These are phyloP conservation scores for Eutypella sp. DNA, from an alignment of 2,329 filamentous ascomycete genomes.

Conservation along the genomic window DNA sequence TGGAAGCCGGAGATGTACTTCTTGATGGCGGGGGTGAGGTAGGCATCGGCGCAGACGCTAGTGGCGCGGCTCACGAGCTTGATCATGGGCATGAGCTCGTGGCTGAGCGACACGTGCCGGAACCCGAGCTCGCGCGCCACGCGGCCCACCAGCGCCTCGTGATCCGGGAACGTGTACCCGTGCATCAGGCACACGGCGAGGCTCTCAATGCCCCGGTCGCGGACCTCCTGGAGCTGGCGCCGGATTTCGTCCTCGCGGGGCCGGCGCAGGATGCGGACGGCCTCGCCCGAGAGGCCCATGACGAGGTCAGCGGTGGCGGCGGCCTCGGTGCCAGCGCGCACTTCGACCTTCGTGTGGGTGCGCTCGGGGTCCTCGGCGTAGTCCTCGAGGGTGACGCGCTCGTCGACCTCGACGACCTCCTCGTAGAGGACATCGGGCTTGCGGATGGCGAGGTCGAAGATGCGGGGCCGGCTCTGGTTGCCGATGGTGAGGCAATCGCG, in stretches of 20 bases:
- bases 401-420: slow-evolving; percentile 80
- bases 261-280: slow-evolving; percentile 62
- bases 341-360: slow-evolving; percentile 48
- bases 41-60: slow-evolving; percentile 74
- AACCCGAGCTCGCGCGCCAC: slow-evolving; percentile 80
- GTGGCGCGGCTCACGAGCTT: slow-evolving; percentile 72
- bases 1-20: slow-evolving; percentile 73
- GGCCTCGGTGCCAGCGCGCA: slow-evolving; percentile 42
- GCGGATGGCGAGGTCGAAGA: slow-evolving; percentile 83
- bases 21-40: slow-evolving; percentile 72
- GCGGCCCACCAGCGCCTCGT: slow-evolving; percentile 72
- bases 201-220: slow-evolving; percentile 66
- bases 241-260: slow-evolving; percentile 54
- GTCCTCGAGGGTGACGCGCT: slow-evolving; percentile 86
- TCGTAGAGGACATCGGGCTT: slow-evolving; percentile 87
- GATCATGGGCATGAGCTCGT: slow-evolving; percentile 87
- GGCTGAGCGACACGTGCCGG: slow-evolving; percentile 73
- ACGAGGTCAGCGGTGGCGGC: slow-evolving; percentile 54
- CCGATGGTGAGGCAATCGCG: slow-evolving; percentile 84
- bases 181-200: slow-evolving; percentile 91
- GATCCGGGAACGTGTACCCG: slow-evolving; percentile 83
- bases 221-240: slow-evolving; percentile 60
- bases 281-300: slow-evolving; percentile 67
- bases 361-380: slow-evolving; percentile 82
- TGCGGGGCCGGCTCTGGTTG: slow-evolving; percentile 83